Base-by-base conservation (phyloP, 164 flowering plant species). In the Litsea cubeba region DNA sequence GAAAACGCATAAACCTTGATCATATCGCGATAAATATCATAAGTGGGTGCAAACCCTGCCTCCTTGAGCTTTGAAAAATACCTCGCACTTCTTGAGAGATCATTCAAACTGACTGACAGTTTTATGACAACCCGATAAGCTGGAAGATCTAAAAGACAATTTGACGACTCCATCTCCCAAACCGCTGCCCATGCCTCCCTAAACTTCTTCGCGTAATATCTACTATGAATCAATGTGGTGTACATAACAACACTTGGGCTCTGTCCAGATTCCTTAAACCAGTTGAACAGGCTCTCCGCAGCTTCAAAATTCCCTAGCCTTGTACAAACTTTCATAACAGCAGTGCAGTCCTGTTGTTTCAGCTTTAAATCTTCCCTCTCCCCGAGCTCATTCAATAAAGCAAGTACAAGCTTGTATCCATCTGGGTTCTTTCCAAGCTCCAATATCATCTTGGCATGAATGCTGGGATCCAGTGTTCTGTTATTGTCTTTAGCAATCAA, bases 121-220 rank as follows among this genome's bases (percentile, higher is more conserved):
- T 80, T 90, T 68, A 92, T 88, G 24, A 84, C 88, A 54, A 92
- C 97, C 46, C 92, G 87, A 79, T 86, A 91, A 69, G 95, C 93
- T n/a, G 97, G 93, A 73, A 92, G 91, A 88, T 93, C 97, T 64
- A 93, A 77, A 58, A 88, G 84, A 81, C 80, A 86, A 71, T 86
- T 70, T 17, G 82, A 79, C 73, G 73, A 85, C 81, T 95, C 98
- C 95, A 95, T 90, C 82, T 90, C 93, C 99, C 99, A 93, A 30
- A 93, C 90, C 40, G 90, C 35, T 68, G 84, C 85, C 82, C 89
- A 62, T 6, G 98, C 96, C 73, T 87, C 93, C 81, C 93, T 91
- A 76, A 82, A 88, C 75, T 81, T 88, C 76, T 80, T 77, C 73
- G 84, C 90, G 18, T 79, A 71, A 66, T 79, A 88, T 11, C 91